Evolutionary conservation across 305 asterid genomes (phyloP), one percentile per base, ranked within the genome.

Genomic region (Rubia occidens): DNA sequence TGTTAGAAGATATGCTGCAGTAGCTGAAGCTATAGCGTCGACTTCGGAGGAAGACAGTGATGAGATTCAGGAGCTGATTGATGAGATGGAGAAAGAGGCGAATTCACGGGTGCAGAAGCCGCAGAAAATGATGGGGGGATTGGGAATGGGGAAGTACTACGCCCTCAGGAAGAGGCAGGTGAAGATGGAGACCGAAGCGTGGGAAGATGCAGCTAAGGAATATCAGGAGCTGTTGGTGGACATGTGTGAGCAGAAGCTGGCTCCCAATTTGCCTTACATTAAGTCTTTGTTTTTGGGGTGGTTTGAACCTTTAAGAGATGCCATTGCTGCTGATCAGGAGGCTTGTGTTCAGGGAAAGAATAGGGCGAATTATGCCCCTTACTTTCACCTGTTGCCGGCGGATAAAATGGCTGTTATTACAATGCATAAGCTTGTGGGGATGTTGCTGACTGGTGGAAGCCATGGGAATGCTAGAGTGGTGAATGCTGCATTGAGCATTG

Each of bases 401-500:
- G 97, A 83, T 66, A 94, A 86, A 97, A 94, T 91, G 95, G 90
- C 99, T 0, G 97, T 94, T 74, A 89, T 94, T 69, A 86, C 96
- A 0, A 94, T 94, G 97, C 99, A 94, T 77, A 94, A 89, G 81
- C 76, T 94, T 86, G 83, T 94, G 95, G 97, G 81, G 6, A 65
- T 94, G 85, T 70, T 94, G 82, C 87, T 90, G 99, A 81, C 90
- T 18, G 96, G 95, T 51, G 96, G 89, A 73, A 83, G 86, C 62
- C 75, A 75, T 67, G 96, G 95, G 60, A 73, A 83, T 83, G 89
- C 93, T 70, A 81, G 89, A 80, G 91, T 91, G 39, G 90, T 94
- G 67, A 93, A 86, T 69, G 99, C 97, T 45, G 87, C 96, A 3
- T 67, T 76, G 53, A 80, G 75, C 72, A 82, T 94, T 68, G 99